Conservation (phyloP, 148 eudicot species). For the Salicornia ramosissima region DNA sequence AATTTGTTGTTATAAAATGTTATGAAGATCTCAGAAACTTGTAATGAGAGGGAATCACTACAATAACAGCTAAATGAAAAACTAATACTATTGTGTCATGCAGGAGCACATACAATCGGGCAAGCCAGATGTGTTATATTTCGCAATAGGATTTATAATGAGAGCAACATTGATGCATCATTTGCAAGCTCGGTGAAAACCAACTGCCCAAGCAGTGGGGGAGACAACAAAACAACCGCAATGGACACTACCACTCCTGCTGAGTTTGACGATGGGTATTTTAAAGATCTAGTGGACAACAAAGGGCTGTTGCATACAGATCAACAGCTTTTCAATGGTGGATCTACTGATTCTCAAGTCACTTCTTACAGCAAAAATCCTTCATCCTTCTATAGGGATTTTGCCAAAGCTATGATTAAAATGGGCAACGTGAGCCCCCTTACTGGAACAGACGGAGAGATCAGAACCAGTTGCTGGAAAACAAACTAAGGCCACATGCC, state of each 20-base stretch:
- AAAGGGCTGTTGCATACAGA: constrained; percentile 20
- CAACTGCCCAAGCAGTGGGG: constrained; percentile 20
- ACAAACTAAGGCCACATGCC: constrained; percentile 6
- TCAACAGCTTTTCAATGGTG: constrained; percentile 20
- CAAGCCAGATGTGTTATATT: constrained; percentile 19
- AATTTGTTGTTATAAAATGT: no score
- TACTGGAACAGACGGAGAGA: constrained; percentile 46
- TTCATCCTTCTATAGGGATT: constrained; percentile 39
- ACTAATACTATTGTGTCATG: not conserved
- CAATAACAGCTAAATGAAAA: not conserved
- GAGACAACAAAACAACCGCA: constrained; percentile 17
- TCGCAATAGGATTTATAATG: constrained; percentile 16
- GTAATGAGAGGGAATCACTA: no score
- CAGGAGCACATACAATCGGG: constrained; percentile 28
- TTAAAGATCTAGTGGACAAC: constrained; percentile 12
- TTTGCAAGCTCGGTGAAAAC: constrained; percentile 13
- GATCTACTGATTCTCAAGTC: constrained; percentile 42
- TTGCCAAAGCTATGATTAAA: constrained; percentile 46
- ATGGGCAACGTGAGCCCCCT: constrained; percentile 58
- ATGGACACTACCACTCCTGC: constrained; percentile 15
- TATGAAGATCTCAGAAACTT: not conserved
- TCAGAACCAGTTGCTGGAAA: constrained; percentile 50
- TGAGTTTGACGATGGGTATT: constrained; percentile 15
- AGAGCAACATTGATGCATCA: constrained; percentile 19
- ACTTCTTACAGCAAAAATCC: constrained; percentile 32